Evolutionary conservation across 192 early-diverging fungal species (phyloP).

Genomic region (Funneliformis geosporum): DNA sequence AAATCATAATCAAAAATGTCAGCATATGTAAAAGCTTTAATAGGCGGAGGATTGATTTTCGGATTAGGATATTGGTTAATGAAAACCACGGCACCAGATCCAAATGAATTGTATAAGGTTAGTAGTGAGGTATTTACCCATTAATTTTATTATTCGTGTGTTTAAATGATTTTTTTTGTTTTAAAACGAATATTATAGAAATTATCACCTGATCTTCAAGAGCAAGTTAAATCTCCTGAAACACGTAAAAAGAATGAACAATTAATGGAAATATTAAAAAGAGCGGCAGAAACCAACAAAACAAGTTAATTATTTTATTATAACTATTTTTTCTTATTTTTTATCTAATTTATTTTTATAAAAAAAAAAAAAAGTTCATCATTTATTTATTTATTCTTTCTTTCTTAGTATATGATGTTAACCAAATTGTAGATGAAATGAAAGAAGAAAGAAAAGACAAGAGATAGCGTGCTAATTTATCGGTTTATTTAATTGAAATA

Average conservation of each 20-base stretch:
- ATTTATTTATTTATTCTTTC: not conserved
- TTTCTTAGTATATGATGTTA: not conserved
- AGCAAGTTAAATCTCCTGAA: not conserved
- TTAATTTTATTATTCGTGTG: not conserved
- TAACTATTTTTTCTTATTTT: not conserved
- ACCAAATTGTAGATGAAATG: not conserved
- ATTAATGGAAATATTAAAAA: conserved; percentile 5
- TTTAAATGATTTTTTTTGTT: not conserved
- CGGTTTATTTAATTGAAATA: too few species aligned
- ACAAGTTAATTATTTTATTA: not conserved
- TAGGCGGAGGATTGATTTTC: not conserved
- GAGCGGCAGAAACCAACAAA: not conserved
- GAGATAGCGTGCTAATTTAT: not conserved
- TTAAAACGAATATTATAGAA: not conserved
- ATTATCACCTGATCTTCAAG: not conserved
- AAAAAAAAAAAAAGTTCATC: not conserved
- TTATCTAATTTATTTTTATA: not conserved
- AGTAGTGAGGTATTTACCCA: not conserved
- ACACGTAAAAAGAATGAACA: not conserved
- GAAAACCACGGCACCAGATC: not conserved
- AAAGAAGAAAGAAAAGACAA: not conserved
- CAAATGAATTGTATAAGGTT: conserved; percentile 7
- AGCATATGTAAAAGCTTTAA: not conserved
- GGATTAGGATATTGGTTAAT: conserved; percentile 11
- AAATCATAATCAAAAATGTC: not conserved